These are phyloP conservation scores for Nematocida sp. DNA, from an alignment of 371 early-diverging fungal species.

Conservation along the genomic window DNA sequence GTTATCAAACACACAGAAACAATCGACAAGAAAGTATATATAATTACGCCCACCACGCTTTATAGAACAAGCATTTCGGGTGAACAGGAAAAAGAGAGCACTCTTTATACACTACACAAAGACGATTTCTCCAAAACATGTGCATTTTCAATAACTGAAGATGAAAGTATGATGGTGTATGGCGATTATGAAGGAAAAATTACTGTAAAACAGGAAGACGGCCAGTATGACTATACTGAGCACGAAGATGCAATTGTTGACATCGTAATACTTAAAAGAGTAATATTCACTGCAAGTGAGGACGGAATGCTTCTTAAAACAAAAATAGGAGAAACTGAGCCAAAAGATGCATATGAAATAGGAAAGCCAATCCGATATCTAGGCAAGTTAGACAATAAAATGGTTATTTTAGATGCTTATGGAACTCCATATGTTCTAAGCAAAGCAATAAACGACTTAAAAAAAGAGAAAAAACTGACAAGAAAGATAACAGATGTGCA, in stretches of 20 bases:
- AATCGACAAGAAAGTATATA: constrained; percentile 12
- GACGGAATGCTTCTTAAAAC: constrained; percentile 49
- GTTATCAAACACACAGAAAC: constrained; percentile 20
- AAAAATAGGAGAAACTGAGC: constrained; percentile 30
- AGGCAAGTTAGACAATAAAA: not conserved
- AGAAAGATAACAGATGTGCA: constrained; percentile 24
- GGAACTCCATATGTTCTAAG: constrained; percentile 34
- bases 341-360: constrained; percentile 41
- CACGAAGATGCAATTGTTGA: constrained; percentile 49
- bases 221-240: not conserved
- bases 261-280: constrained; percentile 7
- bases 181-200: constrained; percentile 45
- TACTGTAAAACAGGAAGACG: not conserved
- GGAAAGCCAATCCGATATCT: constrained; percentile 31
- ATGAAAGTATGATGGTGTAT: not conserved
- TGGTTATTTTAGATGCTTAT: constrained; percentile 10
- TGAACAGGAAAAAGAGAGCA: not conserved
- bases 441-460: constrained; percentile 20
- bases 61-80: not conserved
- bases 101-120: not conserved
- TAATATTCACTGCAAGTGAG: constrained; percentile 47
- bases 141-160: not conserved
- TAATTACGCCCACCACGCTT: constrained; percentile 1
- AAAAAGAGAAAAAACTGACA: constrained; percentile 2
- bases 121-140: constrained; percentile 15